These are phyloP conservation scores for Ceratobasidium sp. DNA, from an alignment of 1,284 basidiomycete genomes.

Conservation along the genomic window DNA sequence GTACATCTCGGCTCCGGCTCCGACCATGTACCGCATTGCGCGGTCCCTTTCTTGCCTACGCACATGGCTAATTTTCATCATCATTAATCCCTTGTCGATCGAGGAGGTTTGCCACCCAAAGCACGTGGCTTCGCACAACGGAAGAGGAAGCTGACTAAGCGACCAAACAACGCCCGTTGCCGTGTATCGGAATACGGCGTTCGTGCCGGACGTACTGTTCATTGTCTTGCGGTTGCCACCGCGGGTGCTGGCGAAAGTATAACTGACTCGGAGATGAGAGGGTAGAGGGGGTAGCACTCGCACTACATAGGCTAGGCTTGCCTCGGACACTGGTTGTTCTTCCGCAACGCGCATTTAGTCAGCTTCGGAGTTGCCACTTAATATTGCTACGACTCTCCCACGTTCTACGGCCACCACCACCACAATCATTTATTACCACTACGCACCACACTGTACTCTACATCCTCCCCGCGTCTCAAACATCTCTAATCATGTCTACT, in stretches of 20 bases:
- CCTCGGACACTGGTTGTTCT: conserved; percentile 26
- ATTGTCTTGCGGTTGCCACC: conserved; percentile 16
- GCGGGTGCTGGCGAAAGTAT: background rate
- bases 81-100: conserved; percentile 9
- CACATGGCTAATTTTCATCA: background rate
- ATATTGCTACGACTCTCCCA: conserved; percentile 4
- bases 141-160: conserved; percentile 30
- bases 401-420: background rate
- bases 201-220: background rate
- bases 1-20: too few relatives aligned
- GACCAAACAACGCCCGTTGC: conserved; percentile 22
- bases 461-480: background rate
- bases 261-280: background rate
- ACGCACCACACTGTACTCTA: background rate
- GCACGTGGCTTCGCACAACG: conserved; percentile 15
- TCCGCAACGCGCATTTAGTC: conserved; percentile 6
- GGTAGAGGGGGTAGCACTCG: conserved; percentile 15
- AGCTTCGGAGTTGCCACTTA: conserved; percentile 6
- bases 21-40: too few relatives aligned
- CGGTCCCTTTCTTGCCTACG: background rate
- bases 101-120: conserved; percentile 21
- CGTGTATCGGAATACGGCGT: background rate
- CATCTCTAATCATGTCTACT: conserved; percentile 44
- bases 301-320: background rate
- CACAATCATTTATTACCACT: background rate